Evolutionary conservation across 192 early-diverging fungal genomes (phyloP), one percentile per base, ranked within the genome.

Genomic region (Phycomyces nitens): DNA sequence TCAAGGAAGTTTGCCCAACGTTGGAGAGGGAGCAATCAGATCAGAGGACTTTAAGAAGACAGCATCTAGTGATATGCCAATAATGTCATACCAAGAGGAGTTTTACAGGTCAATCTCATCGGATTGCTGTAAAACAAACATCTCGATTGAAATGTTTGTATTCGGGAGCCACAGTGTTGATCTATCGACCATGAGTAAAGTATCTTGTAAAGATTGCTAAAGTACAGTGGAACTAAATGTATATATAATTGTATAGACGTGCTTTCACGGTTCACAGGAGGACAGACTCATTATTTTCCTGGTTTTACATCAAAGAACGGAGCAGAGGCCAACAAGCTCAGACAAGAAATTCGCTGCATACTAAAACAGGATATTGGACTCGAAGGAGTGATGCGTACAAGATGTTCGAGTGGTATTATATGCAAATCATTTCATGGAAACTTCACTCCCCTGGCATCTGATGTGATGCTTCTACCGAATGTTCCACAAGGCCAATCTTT

Each of bases 61-160:
- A 14, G 16, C 41, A 14, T 21, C 60, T 1, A 22, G 38, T 75
- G 91, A 92, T 71, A 76, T 80, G 0, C 69, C 80, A 34, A 70
- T 92, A 44, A 67, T 91, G 21, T 82, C 89, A 53, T 84, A 89
- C 5, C 72, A 81, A 23, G 79, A 70, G 58, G 60, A 62, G 2
- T 94, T 89, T 73, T 94, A 94, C 80, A 93, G 90, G 74, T 72
- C 63, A n/a, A 72, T 92, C 60, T 89, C 92, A 3, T 86, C 89
- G 1, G 85, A 91, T 42, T 91, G 86, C 74, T 88, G 85, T 12
- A 82, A 82, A 22, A 68, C 79, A 16, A 90, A 94, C 71, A 77
- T 93, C 22, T 80, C 82, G 16, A 75, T 89, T 18, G 92, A 94
- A 70, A 77, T 88, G 56, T 85, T 93, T 55, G 67, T 88, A 14